Evolutionary conservation across 1,139 yeast species (phyloP).

Genomic region (Protomyces lactucae-debilis): DNA sequence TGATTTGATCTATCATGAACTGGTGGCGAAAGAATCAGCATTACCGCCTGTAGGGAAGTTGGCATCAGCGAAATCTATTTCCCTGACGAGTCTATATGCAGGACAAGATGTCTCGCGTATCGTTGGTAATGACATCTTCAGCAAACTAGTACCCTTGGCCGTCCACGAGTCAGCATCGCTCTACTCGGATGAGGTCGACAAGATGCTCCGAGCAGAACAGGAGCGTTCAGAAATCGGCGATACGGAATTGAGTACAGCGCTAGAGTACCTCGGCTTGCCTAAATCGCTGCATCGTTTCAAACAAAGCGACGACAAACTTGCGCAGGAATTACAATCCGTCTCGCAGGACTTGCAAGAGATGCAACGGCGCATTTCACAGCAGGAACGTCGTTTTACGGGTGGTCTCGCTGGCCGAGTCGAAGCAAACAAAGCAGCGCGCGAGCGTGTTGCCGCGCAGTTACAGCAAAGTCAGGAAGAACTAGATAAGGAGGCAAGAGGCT

Average conservation of each 20-base stretch:
- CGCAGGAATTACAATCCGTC: constrained; percentile 10
- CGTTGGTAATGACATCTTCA: constrained; percentile 56
- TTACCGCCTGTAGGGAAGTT: constrained; percentile 59
- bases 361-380: neutral
- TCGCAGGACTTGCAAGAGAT: neutral
- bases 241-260: constrained; percentile 68
- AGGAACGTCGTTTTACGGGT: constrained; percentile 31
- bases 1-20: constrained; percentile 79
- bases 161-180: constrained; percentile 82
- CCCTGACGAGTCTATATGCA: constrained; percentile 50
- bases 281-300: constrained; percentile 56
- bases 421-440: neutral
- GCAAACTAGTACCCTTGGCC: constrained; percentile 74
- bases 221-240: constrained; percentile 75
- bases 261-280: constrained; percentile 77
- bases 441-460: constrained; percentile 36
- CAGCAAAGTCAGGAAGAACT: constrained; percentile 44
- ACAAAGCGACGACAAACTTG: constrained; percentile 21
- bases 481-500: constrained; percentile 42
- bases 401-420: neutral
- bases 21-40: constrained; percentile 58
- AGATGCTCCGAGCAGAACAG: constrained; percentile 63
- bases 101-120: constrained; percentile 51
- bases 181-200: constrained; percentile 86
- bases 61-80: constrained; percentile 68